Base-by-base conservation (phyloP, 495 filamentous ascomycete genomes). In the Penicillium riverlandense region DNA sequence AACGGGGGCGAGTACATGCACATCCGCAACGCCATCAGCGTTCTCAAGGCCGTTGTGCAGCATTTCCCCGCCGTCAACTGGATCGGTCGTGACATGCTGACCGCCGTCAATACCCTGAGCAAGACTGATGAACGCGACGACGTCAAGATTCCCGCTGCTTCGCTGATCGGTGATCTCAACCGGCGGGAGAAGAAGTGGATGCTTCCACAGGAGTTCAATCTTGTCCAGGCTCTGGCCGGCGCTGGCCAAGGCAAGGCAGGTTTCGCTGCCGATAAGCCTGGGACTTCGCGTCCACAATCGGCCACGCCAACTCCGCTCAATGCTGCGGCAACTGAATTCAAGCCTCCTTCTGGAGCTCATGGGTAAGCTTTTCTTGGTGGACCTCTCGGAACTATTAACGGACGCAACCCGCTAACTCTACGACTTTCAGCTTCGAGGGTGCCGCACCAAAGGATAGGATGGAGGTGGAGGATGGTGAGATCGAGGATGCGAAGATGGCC, bases 1-100 rank as follows among this genome's bases (percentile, higher is more conserved):
- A 75, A 77, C 11, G 79, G 81, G 10, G 80, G 75, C 48, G 90
- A 99, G 59, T 99, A 92, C 75, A 97, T 96, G 89, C 90, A 96
- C 60, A 95, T 97, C 57, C 80, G 88, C 10, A 99, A 99, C 58
- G 87, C 90, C 29, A 94, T 96, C 51, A 90, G 83, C 44, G 69
- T 97, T n/a, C 72, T 96, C 41, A 95, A 92, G 58, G 75, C 79
- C 7, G 72, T 94, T 33, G 74, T 83, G 29, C 78, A 85, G 28
- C 72, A 80, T 53, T 97, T 94, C 76, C 94, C 94, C 16, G 79
- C 79, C 11, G 80, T 97, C 36, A 90, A 92, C 53, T 90, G 86
- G 71, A 88, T 90, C 69, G 92, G 87, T 14, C 75, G 77, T 22
- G 74, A 80, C 34, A 83, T 94, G 55, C 61, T 84, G 12, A 71